Evolutionary conservation across 2,329 filamentous ascomycete species (phyloP).

Genomic region (Fusarium staphyleae): DNA sequence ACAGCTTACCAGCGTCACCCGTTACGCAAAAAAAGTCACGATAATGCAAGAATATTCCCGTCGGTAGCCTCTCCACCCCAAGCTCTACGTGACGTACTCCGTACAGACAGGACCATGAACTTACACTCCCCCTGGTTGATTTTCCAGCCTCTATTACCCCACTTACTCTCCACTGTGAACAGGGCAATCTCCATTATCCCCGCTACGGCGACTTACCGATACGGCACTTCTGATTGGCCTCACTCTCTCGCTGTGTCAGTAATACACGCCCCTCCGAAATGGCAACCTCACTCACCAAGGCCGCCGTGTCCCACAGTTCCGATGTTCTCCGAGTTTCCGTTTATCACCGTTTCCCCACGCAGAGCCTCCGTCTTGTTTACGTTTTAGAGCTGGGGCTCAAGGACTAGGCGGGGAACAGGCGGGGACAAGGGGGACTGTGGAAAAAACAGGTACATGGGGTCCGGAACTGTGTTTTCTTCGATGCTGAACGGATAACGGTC

Average conservation of each 20-base stretch:
- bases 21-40: slow-evolving; percentile 32
- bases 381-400: slow-evolving; percentile 35
- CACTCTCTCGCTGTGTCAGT: slow-evolving; percentile 21
- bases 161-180: slow-evolving; percentile 18
- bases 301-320: slow-evolving; percentile 22
- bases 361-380: slow-evolving; percentile 39
- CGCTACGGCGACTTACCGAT: background rate
- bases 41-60: slow-evolving; percentile 34
- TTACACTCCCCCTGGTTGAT: slow-evolving; percentile 18
- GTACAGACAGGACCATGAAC: slow-evolving; percentile 19
- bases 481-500: too few species aligned
- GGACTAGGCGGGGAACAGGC: slow-evolving; percentile 30
- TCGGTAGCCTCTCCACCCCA: slow-evolving; percentile 32
- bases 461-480: slow-evolving; percentile 5
- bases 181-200: slow-evolving; percentile 1
- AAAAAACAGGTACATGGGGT: slow-evolving; percentile 1
- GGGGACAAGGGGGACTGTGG: slow-evolving; percentile 11
- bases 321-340: slow-evolving; percentile 36
- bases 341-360: slow-evolving; percentile 30
- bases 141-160: slow-evolving; percentile 1
- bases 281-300: slow-evolving; percentile 13
- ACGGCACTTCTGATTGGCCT: slow-evolving; percentile 21
- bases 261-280: slow-evolving; percentile 15
- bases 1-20: slow-evolving; percentile 16
- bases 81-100: slow-evolving; percentile 34